A percentile compares a stretch with the other conserved stretches of the same genome.
These are phyloP conservation scores for Monosporascus sp. DNA, from an alignment of 2,329 filamentous ascomycete genomes.

Conservation along the genomic window DNA sequence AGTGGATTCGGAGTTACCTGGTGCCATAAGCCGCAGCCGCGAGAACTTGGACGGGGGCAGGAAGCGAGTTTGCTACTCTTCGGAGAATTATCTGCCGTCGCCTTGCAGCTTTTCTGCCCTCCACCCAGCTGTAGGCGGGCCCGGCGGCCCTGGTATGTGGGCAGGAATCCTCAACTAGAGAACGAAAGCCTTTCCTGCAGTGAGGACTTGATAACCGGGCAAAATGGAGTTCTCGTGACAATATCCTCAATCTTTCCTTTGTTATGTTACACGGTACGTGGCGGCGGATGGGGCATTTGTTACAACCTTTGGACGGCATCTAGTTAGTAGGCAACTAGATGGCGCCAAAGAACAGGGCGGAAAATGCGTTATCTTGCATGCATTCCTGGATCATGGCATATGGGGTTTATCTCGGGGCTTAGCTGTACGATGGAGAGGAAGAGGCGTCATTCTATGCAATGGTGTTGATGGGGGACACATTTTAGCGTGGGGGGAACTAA, in stretches of 20 bases:
- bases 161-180: conserved; percentile 53
- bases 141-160: conserved; percentile 61
- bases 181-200: conserved; percentile 14
- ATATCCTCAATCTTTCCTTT: conserved; percentile 22
- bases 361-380: conserved; percentile 34
- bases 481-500: not conserved
- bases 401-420: conserved; percentile 20
- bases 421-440: conserved; percentile 26
- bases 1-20: conserved; percentile 30
- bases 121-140: conserved; percentile 44
- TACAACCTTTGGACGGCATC: conserved; percentile 26
- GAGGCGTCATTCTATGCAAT: conserved; percentile 11
- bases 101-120: conserved; percentile 41
- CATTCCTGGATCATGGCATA: conserved; percentile 34
- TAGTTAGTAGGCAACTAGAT: conserved; percentile 30
- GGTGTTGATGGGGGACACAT: conserved; percentile 21
- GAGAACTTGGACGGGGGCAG: conserved; percentile 43
- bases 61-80: conserved; percentile 63
- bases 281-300: conserved; percentile 22
- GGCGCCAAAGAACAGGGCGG: conserved; percentile 28
- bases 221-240: conserved; percentile 21
- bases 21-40: conserved; percentile 35
- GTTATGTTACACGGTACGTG: conserved; percentile 22
- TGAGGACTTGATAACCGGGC: conserved; percentile 9
- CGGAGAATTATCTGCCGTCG: conserved; percentile 43